Base-by-base conservation (phyloP, 2,329 filamentous ascomycete genomes). In the Rasamsonia emersonii region DNA sequence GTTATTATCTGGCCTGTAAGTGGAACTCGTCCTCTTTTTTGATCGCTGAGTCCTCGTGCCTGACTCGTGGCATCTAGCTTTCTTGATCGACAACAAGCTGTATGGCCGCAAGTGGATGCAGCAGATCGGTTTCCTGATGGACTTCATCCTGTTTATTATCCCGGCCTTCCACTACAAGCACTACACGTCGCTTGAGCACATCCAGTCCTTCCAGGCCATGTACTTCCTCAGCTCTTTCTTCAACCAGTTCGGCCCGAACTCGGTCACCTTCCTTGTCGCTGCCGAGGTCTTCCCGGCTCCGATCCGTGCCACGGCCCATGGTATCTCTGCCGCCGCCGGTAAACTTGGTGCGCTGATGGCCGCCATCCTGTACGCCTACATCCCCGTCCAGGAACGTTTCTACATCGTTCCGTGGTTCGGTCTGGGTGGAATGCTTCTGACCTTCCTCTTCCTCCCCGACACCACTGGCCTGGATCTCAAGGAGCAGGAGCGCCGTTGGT, bases 191-290 rank as follows among this genome's bases (percentile, higher is more conserved):
- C 65, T 71, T 1, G 67, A 68, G 4, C 76, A 85, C 49, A 81
- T 95, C 57, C 78, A 85, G 52, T 68, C 72, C n/a, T 96, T 96
- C 79, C 88, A 95, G 68, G 78, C 88, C 54, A 94, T 96, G 86
- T 95, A 95, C 73, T 95, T 94, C 67, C 61, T 96, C 47, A 93
- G 86, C 5, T 93, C 85, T 15, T 96, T 96, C 71, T 96, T 96
- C 79, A 95, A 95, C 73, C 89, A 96, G 59, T 96, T 96, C 53
- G 89, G 89, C 9, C 89, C 89, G 61, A 96, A 96, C 73, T 81
- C 78, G 28, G 86, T 95, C 50, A 94, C 88, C 41, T 96, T 96
- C 82, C 75, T 96, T 45, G 84, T 93, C 20, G 89, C 89, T 25
- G 89, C 86, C 25, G 89, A 96, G 59, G 86, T 94, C n/a, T 96